Evolutionary conservation across 78 protist species (phyloP), one percentile per base, ranked within the genome.

Genomic region (Dictyostelium intermedium): DNA sequence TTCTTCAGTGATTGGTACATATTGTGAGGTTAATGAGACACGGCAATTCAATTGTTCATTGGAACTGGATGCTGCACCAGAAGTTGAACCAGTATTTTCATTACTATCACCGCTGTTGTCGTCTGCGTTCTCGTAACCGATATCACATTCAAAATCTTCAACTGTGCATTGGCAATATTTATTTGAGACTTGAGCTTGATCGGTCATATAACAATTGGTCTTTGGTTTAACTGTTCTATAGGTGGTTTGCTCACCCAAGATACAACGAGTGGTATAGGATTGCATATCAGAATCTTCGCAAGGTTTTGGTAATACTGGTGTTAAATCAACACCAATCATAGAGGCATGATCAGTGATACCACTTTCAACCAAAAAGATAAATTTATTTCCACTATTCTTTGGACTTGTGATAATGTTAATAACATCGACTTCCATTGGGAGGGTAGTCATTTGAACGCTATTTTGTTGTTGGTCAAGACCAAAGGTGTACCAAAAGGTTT

Each of bases 141-240:
- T 16, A 43, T 89, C 94, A 50, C 94, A 89, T 83, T 89, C 94
- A 20, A 25, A 89, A 66, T 89, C 94, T 7, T 89, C 87, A 13
- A 30, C 69, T 3, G 81, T 70, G 47, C 94, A 89, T 30, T 30
- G 50, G 23, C 72, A 53, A 18, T n/a, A 18, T 3, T n/a, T 18
- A 27, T 9, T 27, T 20, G 45, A 32, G 13, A 83, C 25, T 25
- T 23, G 47, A 11, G 81, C 18, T 41, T 4, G 30, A 16, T 34
- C 37, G 2, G 34, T 34, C 18, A 47, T 34, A 39, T 20, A 13
- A 50, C 94, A 89, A 23, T 11, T 11, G 35, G 80, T 9, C 5
- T 27, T 34, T 61, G 66, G 69, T 32, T 41, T 43, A 11, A 63
- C 27, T 18, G 43, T 34, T 30, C 14, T 45, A 32, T 89, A 78